phyloP scores from a whole-genome alignment of 116 monocot genomes.

The Zostera marina region DNA sequence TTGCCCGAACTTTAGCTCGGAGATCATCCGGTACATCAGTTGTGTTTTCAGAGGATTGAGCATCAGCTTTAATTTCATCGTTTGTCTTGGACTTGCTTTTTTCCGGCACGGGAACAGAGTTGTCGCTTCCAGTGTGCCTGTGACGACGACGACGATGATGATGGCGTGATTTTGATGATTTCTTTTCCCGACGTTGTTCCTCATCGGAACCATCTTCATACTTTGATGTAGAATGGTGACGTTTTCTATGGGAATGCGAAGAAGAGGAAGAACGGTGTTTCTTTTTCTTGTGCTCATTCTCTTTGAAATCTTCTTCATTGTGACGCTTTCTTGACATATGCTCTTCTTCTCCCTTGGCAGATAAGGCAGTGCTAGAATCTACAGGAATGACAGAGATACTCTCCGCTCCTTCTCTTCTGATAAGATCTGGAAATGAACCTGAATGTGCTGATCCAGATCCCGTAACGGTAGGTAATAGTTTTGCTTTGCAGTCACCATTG shows the following conservation, averaged over 20 bases:
- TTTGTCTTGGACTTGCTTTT: constrained; percentile 15
- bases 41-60: constrained; percentile 2
- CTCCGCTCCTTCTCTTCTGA: constrained; percentile 23
- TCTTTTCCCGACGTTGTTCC: constrained; percentile 20
- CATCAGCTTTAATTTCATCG: constrained; percentile 4
- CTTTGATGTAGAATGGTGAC: constrained; percentile 17
- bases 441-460: constrained; percentile 10
- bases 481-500: constrained; percentile 10
- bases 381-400: constrained; percentile 19
- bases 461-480: constrained; percentile 10
- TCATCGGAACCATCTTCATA: constrained; percentile 21
- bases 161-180: constrained; percentile 23
- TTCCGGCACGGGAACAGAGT: constrained; percentile 5
- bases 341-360: constrained; percentile 1
- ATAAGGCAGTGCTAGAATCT: constrained; percentile 8
- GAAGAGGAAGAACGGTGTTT: constrained; percentile 27
- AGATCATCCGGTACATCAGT: constrained; percentile 58
- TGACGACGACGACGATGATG: constrained; percentile 10
- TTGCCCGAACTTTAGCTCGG: constrained; percentile 77
- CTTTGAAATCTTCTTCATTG: constrained; percentile 7
- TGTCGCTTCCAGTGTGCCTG: constrained; percentile 12
- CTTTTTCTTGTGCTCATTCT: constrained; percentile 19
- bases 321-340: constrained; percentile 16
- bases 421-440: constrained; percentile 8
- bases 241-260: constrained; percentile 9